Conservation (phyloP, 768 basidiomycete genomes). For the Suillus subalutaceus region DNA sequence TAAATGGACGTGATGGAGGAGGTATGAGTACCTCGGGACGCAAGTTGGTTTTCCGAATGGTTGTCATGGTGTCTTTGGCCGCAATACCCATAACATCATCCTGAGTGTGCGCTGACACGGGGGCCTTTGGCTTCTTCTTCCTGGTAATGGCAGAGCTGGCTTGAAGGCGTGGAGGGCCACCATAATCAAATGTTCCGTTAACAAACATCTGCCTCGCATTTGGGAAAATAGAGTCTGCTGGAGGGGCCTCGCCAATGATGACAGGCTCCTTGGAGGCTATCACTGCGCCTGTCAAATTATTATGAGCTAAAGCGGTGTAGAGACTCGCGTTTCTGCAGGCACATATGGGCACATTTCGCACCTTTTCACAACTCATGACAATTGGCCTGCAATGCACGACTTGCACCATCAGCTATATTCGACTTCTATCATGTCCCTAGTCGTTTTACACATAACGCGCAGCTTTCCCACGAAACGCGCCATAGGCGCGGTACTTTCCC, state of each 20-base stretch:
- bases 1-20: background rate
- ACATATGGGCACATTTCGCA: no score
- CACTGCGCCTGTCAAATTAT: background rate
- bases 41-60: background rate
- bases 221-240: background rate
- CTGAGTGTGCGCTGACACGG: background rate
- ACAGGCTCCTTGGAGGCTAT: slow-evolving; percentile 1
- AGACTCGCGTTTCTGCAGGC: no score
- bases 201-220: background rate
- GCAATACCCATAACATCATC: background rate
- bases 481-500: no score
- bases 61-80: background rate
- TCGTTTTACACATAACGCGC: no score
- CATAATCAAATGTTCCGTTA: background rate
- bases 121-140: background rate
- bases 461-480: no score
- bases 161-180: background rate
- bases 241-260: background rate
- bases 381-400: no score
- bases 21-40: background rate
- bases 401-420: no score
- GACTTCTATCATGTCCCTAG: no score
- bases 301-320: no score
- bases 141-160: background rate
- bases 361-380: no score